Percentiles rank a stretch among this genome's conserved stretches.
phyloP scores from a whole-genome alignment of 148 eudicot genomes.

The Fagopyrum esculentum region DNA sequence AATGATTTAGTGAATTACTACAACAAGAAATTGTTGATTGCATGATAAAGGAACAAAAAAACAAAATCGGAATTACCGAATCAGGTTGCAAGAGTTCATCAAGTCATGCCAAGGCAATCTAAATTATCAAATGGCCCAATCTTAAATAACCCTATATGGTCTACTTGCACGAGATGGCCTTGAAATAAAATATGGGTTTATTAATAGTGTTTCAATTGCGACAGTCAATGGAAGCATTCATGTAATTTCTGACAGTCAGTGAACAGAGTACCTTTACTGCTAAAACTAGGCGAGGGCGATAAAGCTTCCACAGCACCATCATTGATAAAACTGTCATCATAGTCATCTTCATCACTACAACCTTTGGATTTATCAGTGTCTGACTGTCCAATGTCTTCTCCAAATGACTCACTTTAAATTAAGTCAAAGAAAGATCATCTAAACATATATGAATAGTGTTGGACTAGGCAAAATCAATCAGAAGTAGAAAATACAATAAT shows the following conservation, averaged over 20 bases:
- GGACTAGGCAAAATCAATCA: not conserved
- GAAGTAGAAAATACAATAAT: not conserved
- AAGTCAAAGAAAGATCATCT: slow-evolving; percentile 34
- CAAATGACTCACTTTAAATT: slow-evolving; percentile 58
- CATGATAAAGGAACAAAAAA: not conserved
- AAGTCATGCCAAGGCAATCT: not conserved
- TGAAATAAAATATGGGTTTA: not conserved
- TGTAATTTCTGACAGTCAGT: not conserved
- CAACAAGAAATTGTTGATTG: not conserved
- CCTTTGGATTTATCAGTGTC: slow-evolving; percentile 40
- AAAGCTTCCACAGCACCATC: slow-evolving; percentile 39
- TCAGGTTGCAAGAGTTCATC: not conserved
- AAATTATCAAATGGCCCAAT: not conserved
- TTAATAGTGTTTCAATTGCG: not conserved
- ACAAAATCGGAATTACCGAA: not conserved
- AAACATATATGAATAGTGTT: not conserved
- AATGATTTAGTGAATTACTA: not conserved
- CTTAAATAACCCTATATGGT: not conserved
- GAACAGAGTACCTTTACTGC: slow-evolving; percentile 35
- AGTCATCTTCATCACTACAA: slow-evolving; percentile 51
- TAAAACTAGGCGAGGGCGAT: slow-evolving; percentile 41
- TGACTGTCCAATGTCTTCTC: slow-evolving; percentile 67
- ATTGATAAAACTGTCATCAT: slow-evolving; percentile 86
- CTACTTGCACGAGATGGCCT: not conserved
- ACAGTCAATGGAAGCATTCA: not conserved